Conservation (phyloP, 2,329 filamentous ascomycete species). For the Sclerotinia glacialis region DNA sequence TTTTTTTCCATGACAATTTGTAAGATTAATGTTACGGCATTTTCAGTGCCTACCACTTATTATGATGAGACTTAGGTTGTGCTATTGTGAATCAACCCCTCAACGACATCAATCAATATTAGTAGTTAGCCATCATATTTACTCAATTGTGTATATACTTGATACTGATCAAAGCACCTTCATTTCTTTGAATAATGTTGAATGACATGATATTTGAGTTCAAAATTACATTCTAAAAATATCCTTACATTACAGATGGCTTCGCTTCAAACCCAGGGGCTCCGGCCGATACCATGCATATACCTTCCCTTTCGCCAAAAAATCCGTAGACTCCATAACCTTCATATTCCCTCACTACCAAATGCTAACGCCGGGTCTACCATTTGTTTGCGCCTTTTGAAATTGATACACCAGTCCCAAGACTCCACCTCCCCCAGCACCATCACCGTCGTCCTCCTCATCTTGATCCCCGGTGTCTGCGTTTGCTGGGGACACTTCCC, state of each 20-base stretch:
- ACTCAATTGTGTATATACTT: too few relatives aligned
- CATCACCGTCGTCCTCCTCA: slow-evolving; percentile 48
- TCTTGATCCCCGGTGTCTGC: slow-evolving; percentile 39
- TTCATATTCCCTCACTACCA: slow-evolving; percentile 24
- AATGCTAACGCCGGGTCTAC: slow-evolving; percentile 42
- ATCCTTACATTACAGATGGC: background rate
- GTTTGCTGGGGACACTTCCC: slow-evolving; percentile 43
- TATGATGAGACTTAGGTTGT: slow-evolving; percentile 1
- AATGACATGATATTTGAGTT: slow-evolving; percentile 3
- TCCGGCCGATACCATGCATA: background rate
- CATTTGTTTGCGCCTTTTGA: slow-evolving; percentile 57
- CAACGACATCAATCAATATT: background rate
- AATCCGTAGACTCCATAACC: slow-evolving; percentile 14
- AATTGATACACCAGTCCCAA: slow-evolving; percentile 66
- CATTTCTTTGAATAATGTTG: background rate
- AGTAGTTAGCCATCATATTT: background rate
- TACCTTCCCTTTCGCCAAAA: background rate
- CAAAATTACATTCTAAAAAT: background rate
- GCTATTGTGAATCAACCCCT: background rate
- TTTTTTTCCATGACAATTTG: too few relatives aligned
- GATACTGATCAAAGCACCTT: background rate
- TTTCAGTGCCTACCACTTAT: background rate
- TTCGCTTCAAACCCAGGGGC: slow-evolving; percentile 13
- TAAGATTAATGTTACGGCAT: background rate
- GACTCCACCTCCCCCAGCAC: slow-evolving; percentile 53